Conservation (phyloP, 2,329 filamentous ascomycete species). For the Phaeosphaeria sp. region DNA sequence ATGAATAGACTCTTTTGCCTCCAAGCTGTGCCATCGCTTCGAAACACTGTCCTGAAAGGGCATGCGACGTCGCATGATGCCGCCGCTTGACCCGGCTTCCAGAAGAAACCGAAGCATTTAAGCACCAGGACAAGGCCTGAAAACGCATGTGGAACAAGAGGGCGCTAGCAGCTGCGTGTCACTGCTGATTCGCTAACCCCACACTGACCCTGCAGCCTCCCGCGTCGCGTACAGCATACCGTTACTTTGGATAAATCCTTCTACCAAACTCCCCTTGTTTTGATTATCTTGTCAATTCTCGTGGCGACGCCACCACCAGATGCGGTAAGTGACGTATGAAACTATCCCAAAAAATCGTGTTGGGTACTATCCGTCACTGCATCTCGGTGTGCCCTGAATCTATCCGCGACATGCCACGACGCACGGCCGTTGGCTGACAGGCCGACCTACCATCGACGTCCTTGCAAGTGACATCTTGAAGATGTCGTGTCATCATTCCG, state of each 20-base stretch:
- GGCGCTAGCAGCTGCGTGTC: not conserved
- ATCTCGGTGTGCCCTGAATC: not conserved
- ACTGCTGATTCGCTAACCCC: constrained; percentile 10
- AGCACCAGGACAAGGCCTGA: not conserved
- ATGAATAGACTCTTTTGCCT: not conserved
- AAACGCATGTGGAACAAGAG: not conserved
- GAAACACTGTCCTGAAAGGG: not conserved
- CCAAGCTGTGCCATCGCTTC: not conserved
- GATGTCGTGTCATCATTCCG: not conserved
- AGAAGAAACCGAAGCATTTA: constrained; percentile 4
- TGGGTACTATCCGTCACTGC: not conserved
- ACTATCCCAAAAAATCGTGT: not conserved
- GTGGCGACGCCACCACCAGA: not conserved
- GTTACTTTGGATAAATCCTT: constrained; percentile 12
- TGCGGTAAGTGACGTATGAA: not conserved
- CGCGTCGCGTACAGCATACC: constrained; percentile 3
- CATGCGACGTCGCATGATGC: not conserved
- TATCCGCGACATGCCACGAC: not conserved
- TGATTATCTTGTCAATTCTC: constrained; percentile 1
- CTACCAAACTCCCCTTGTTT: constrained; percentile 8
- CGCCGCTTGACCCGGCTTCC: not conserved
- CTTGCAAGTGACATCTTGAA: not conserved
- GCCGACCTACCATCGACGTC: not conserved
- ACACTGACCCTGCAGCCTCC: constrained; percentile 4
- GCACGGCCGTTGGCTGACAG: not conserved